Conservation (phyloP, 169 alveolate genomes). For the Besnoitia besnoiti region DNA sequence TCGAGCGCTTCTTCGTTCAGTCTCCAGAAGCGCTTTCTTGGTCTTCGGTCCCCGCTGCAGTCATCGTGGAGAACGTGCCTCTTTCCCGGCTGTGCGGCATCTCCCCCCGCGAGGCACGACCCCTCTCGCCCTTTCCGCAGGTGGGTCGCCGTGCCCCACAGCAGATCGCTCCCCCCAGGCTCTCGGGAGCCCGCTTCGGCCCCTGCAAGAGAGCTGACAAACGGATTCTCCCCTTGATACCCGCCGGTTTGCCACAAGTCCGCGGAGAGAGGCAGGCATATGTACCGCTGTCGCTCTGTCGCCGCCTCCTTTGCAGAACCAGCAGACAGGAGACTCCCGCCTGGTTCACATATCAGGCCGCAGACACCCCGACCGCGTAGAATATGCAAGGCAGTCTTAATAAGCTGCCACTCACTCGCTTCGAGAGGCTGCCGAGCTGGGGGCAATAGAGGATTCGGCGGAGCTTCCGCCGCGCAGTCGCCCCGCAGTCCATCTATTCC, state of each 20-base stretch:
- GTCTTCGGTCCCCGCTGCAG: not conserved
- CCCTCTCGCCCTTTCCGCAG: no score
- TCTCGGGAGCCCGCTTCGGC: no score
- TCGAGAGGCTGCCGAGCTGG: slow-evolving; percentile 3
- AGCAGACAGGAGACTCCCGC: not conserved
- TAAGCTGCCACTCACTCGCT: not conserved
- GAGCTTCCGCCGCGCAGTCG: slow-evolving; percentile 50
- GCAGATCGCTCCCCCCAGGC: no score
- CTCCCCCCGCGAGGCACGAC: no score
- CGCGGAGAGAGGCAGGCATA: not conserved
- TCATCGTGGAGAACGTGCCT: not conserved
- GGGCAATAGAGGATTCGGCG: not conserved
- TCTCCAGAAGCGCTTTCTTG: not conserved
- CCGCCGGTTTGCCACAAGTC: not conserved
- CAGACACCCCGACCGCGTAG: slow-evolving; percentile 8
- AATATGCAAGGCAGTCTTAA: not conserved
- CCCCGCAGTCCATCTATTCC: slow-evolving; percentile 51
- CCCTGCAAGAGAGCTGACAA: no score
- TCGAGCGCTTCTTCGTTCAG: not conserved
- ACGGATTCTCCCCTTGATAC: no score
- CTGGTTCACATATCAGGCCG: not conserved
- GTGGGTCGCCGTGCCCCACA: no score
- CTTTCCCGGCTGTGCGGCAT: not conserved
- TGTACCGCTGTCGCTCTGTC: not conserved
- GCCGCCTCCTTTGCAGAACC: not conserved